phyloP scores from a whole-genome alignment of 2,329 filamentous ascomycete species.

The Annulohypoxylon truncatum region DNA sequence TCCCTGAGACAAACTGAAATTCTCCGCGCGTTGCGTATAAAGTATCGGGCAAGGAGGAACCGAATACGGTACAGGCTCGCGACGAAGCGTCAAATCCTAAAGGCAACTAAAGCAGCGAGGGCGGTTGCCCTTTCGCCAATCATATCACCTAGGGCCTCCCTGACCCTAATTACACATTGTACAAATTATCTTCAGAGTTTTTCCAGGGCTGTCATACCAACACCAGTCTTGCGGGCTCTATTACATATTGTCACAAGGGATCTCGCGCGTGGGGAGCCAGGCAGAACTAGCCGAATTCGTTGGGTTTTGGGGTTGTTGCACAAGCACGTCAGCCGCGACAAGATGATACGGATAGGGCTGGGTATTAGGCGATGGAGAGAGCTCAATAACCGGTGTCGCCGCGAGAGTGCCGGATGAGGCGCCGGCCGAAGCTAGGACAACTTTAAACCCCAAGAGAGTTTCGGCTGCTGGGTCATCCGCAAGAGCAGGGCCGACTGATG shows the following conservation, averaged over 20 bases:
- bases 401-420: slow-evolving; percentile 12
- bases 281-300: slow-evolving; percentile 51
- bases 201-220: slow-evolving; percentile 41
- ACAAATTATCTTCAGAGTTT: slow-evolving; percentile 46
- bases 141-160: slow-evolving; percentile 39
- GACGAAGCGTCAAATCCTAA: slow-evolving; percentile 14
- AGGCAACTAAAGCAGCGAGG: slow-evolving; percentile 32
- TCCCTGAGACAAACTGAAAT: slow-evolving; percentile 32
- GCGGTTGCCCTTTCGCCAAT: slow-evolving; percentile 40
- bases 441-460: background rate
- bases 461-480: slow-evolving; percentile 4
- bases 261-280: slow-evolving; percentile 49
- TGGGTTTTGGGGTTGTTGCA: slow-evolving; percentile 53
- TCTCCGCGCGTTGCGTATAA: slow-evolving; percentile 33
- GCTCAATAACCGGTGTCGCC: slow-evolving; percentile 23
- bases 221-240: slow-evolving; percentile 46
- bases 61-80: background rate
- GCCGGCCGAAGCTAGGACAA: slow-evolving; percentile 16
- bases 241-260: slow-evolving; percentile 53
- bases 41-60: background rate
- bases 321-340: slow-evolving; percentile 41
- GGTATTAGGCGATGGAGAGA: slow-evolving; percentile 40
- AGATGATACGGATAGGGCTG: slow-evolving; percentile 42
- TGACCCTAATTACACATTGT: slow-evolving; percentile 51
- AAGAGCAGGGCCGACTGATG: slow-evolving; percentile 16